Evolutionary conservation across 2,329 filamentous ascomycete genomes (phyloP).

Genomic region (Cryphonectria carpinicola): DNA sequence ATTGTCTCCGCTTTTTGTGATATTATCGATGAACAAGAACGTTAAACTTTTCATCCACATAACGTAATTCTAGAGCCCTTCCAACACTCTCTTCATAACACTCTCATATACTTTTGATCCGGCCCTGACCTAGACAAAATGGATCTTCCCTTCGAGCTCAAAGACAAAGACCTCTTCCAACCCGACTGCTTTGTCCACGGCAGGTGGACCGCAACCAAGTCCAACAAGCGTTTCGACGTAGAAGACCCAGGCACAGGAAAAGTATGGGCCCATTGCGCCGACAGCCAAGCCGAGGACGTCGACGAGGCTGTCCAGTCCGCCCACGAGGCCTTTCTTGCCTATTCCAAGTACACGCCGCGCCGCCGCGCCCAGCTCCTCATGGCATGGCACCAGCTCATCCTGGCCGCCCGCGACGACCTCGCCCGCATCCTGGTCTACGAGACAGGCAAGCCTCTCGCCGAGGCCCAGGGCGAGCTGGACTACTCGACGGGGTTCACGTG

Average conservation of each 20-base stretch:
- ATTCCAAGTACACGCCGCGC: slow-evolving; percentile 43
- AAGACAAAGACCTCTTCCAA: slow-evolving; percentile 51
- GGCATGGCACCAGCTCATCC: slow-evolving; percentile 43
- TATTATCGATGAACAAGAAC: not conserved
- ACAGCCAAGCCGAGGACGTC: slow-evolving; percentile 47
- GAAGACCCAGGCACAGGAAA: slow-evolving; percentile 56
- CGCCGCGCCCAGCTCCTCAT: slow-evolving; percentile 41
- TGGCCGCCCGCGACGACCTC: slow-evolving; percentile 42
- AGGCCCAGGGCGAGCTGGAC: slow-evolving; percentile 59
- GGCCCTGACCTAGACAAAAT: not conserved
- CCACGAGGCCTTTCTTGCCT: slow-evolving; percentile 43
- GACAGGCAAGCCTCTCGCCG: slow-evolving; percentile 60
- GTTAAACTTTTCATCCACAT: not conserved
- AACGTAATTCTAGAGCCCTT: not conserved
- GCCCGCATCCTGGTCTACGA: slow-evolving; percentile 49
- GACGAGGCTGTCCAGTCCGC: slow-evolving; percentile 43
- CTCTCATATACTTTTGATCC: no score
- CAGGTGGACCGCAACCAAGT: slow-evolving; percentile 49
- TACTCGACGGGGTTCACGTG: slow-evolving; percentile 57
- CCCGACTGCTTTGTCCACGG: slow-evolving; percentile 56
- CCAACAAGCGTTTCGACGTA: slow-evolving; percentile 54
- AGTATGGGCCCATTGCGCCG: slow-evolving; percentile 54
- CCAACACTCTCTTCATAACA: no score
- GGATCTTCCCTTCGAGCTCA: slow-evolving; percentile 46
- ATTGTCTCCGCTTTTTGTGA: not conserved